These are phyloP conservation scores for Hymenoscyphus fraxineus DNA, from an alignment of 2,329 filamentous ascomycete species.

Conservation along the genomic window DNA sequence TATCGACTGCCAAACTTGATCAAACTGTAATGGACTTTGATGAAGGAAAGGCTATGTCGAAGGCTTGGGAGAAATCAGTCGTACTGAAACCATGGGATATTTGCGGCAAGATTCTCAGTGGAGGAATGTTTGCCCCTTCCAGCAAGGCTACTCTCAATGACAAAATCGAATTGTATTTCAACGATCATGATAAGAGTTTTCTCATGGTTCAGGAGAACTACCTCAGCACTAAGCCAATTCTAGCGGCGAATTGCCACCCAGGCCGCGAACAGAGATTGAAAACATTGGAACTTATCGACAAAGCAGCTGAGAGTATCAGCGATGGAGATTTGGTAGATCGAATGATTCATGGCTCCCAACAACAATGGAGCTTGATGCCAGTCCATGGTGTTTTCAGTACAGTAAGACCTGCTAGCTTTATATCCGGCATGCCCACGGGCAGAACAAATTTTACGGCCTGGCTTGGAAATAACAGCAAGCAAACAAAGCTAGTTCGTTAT, in stretches of 20 bases:
- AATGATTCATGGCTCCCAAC: slow-evolving; percentile 97
- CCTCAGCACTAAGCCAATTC: slow-evolving; percentile 73
- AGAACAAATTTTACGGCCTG: slow-evolving; percentile 78
- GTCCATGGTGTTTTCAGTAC: slow-evolving; percentile 94
- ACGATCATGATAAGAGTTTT: slow-evolving; percentile 96
- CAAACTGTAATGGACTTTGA: slow-evolving; percentile 76
- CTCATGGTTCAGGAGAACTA: slow-evolving; percentile 99
- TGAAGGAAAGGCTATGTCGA: slow-evolving; percentile 88
- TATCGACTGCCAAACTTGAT: slow-evolving; percentile 89
- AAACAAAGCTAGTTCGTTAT: slow-evolving; percentile 70
- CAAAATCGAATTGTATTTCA: slow-evolving; percentile 98
- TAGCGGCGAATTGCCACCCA: slow-evolving; percentile 46
- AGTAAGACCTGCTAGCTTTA: slow-evolving; percentile 82
- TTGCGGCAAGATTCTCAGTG: slow-evolving; percentile 83
- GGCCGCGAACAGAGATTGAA: slow-evolving; percentile 68
- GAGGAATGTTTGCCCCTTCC: slow-evolving; percentile 77
- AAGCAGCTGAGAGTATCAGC: slow-evolving; percentile 92
- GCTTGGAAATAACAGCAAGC: slow-evolving; percentile 93
- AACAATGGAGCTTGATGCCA: slow-evolving; percentile 98
- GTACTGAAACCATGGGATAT: slow-evolving; percentile 98
- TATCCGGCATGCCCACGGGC: slow-evolving; percentile 71
- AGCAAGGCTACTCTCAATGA: slow-evolving; percentile 90
- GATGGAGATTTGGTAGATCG: slow-evolving; percentile 93
- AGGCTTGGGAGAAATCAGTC: slow-evolving; percentile 97
- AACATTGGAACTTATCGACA: slow-evolving; percentile 77